These are phyloP conservation scores for Aspergillus terreus DNA, from an alignment of 2,329 filamentous ascomycete species.

Conservation along the genomic window DNA sequence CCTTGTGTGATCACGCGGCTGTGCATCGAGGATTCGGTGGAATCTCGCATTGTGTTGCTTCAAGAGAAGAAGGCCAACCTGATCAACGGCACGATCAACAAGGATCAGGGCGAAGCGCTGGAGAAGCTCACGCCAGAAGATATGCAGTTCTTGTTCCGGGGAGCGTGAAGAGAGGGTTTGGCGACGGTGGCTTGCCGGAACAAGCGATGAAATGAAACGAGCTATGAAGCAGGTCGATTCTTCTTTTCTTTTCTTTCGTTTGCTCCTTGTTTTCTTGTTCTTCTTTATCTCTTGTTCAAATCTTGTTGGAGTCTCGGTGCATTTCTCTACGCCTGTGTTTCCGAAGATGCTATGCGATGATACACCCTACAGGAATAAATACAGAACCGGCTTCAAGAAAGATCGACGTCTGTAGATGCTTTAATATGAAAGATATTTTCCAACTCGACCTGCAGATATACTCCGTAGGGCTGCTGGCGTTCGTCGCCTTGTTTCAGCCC, in stretches of 20 bases:
- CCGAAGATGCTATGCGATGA: too few relatives aligned
- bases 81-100: slow-evolving; percentile 96
- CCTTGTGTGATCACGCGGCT: slow-evolving; percentile 92
- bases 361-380: too few relatives aligned
- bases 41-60: slow-evolving; percentile 89
- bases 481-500: too few relatives aligned
- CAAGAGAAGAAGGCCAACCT: slow-evolving; percentile 99
- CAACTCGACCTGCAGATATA: too few relatives aligned
- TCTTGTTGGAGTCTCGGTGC: too few relatives aligned
- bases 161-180: slow-evolving; percentile 46
- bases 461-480: too few relatives aligned
- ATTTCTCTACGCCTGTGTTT: too few relatives aligned
- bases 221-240: background rate
- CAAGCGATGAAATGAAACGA: background rate
- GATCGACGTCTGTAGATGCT: too few relatives aligned
- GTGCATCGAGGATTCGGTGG: slow-evolving; percentile 94
- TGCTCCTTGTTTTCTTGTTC: background rate
- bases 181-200: background rate
- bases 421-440: too few relatives aligned
- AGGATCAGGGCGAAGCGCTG: slow-evolving; percentile 77
- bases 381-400: too few relatives aligned
- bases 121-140: slow-evolving; percentile 87
- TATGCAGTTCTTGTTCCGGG: slow-evolving; percentile 94
- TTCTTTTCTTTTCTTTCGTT: background rate
- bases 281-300: background rate